Evolutionary conservation across 768 basidiomycete genomes (phyloP), one percentile per base, ranked within the genome.

Genomic region (Collybia sp.): DNA sequence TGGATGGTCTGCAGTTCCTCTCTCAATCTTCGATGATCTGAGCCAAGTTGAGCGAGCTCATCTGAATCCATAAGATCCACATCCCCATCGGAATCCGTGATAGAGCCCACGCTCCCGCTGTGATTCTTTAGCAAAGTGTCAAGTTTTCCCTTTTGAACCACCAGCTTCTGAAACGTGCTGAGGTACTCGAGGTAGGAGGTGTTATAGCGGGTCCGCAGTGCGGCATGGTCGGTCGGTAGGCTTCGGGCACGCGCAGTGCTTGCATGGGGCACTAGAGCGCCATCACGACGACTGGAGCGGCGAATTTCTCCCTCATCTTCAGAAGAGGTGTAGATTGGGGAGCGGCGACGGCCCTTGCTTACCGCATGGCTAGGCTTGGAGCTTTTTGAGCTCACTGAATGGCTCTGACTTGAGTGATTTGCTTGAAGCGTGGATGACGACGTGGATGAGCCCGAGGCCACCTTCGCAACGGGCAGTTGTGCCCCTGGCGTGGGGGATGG

Each of bases 271-370:
- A 60, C 48, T 1, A 57, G 43, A 9, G 36, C 44, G 31, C 43
- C 13, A 20, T 45, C 49, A 12, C 48, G 40, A 44, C 60, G 49
- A 52, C 50, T 53, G 53, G 58, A 34, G 50, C 41, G 47, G 52
- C 35, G 43, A 8, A 62, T 62, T 47, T 76, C 70, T 17, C 69
- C 70, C 55, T 82, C 80, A 42, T 84, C 79, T 33, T 82, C 82
- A 1, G 83, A 82, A 1, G 83, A 83, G 1, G 84, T 85, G 50
- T 82, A 85, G 42, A 80, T 74, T 1, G 80, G 82, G 2, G 81
- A 78, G 36, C 64, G 70, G 38, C 83, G 79, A 38, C 79, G 71
- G 15, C 53, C 44, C 45, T 78, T 81, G 19, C 47, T 43, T 32
- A 39, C 42, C 15, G 49, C 38, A 33, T 49, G 61, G 39, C 25